A percentile compares a stretch with the other conserved stretches of the same genome.
Evolutionary conservation across 1,284 basidiomycete species (phyloP).

Genomic region (Fomitopsis schrenkii): DNA sequence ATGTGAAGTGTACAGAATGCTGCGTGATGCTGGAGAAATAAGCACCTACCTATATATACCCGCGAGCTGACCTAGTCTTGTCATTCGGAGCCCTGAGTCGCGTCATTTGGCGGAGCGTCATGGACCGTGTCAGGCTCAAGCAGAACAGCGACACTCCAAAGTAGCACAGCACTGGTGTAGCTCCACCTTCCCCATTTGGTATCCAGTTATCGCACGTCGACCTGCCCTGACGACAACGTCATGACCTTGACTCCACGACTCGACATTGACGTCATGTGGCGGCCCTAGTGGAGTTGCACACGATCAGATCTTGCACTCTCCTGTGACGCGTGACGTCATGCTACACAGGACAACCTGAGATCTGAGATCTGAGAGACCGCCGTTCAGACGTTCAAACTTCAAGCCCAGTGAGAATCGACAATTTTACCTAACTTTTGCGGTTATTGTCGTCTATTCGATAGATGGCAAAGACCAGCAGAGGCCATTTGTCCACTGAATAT

Average conservation of each 20-base stretch:
- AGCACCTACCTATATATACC: background rate
- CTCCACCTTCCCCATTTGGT: background rate
- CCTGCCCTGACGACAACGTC: background rate
- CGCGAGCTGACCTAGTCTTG: background rate
- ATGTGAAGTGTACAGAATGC: background rate
- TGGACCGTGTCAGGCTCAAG: background rate
- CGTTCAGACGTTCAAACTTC: no score
- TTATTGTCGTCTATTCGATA: no score
- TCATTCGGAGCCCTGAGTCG: background rate
- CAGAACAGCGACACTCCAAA: background rate
- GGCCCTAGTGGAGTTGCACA: background rate
- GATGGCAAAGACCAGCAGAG: no score
- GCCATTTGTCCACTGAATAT: no score
- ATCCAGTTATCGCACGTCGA: background rate
- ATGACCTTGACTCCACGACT: background rate
- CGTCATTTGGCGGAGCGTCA: background rate
- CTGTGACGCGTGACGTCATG: conserved; percentile 2
- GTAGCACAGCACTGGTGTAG: background rate
- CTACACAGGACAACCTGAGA: no score
- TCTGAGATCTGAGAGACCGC: background rate
- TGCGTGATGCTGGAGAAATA: background rate
- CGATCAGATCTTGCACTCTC: background rate
- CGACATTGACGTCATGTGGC: background rate
- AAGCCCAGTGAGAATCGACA: no score
- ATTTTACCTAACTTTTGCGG: no score